These are phyloP conservation scores for Protostelium mycophagum DNA, from an alignment of 78 protist species.

Conservation along the genomic window DNA sequence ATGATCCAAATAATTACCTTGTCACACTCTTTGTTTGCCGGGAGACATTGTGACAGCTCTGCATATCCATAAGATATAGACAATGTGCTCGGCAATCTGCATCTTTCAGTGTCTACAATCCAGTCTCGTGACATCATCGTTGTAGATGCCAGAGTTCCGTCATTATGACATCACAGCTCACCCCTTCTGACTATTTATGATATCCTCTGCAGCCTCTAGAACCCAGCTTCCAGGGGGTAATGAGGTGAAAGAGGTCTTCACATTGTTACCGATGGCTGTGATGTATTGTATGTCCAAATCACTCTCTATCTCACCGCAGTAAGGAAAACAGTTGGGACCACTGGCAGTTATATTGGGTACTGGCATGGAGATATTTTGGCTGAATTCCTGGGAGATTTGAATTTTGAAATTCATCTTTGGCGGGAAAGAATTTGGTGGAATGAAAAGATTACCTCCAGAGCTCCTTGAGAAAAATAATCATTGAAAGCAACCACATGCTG, in stretches of 20 bases:
- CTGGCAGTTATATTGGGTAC: constrained; percentile 1
- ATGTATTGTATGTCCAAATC: constrained; percentile 47
- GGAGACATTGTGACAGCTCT: constrained; percentile 46
- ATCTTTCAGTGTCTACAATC: not conserved
- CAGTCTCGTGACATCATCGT: too few species aligned
- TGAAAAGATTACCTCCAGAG: too few species aligned
- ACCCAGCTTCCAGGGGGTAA: not conserved
- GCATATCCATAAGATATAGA: constrained; percentile 56
- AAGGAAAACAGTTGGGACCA: constrained; percentile 28
- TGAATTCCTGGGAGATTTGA: constrained; percentile 22
- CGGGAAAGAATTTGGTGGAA: too few species aligned
- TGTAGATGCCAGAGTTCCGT: too few species aligned
- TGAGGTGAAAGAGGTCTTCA: not conserved
- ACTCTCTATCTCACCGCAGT: constrained; percentile 43
- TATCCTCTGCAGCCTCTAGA: not conserved
- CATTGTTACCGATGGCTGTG: not conserved
- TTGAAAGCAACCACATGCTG: constrained; percentile 43
- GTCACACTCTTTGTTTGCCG: not conserved
- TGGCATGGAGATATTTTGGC: not conserved
- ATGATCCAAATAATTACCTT: not conserved
- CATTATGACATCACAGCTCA: too few species aligned
- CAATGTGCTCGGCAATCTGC: constrained; percentile 16
- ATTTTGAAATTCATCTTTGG: too few species aligned
- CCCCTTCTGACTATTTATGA: not conserved
- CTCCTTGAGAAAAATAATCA: constrained; percentile 38